These are phyloP conservation scores for Tylopilus balloui DNA, from an alignment of 768 basidiomycete genomes.

Conservation along the genomic window DNA sequence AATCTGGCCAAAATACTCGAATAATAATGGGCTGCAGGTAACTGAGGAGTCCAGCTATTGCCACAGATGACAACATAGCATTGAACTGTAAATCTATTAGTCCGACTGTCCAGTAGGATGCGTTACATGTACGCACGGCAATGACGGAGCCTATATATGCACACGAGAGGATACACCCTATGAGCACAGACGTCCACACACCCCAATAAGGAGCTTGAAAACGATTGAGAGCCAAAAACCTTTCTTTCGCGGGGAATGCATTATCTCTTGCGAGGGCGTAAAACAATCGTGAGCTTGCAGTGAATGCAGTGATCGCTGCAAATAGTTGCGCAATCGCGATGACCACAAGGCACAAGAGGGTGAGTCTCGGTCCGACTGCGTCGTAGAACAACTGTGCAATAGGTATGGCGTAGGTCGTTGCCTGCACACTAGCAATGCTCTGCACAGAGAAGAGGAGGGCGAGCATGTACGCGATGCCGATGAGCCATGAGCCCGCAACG, in stretches of 20 bases:
- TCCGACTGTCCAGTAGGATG: background rate
- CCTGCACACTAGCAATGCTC: constrained; percentile 45
- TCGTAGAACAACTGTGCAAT: constrained; percentile 57
- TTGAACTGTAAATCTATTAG: constrained; percentile 38
- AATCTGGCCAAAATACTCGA: constrained; percentile 52
- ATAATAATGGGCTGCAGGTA: constrained; percentile 57
- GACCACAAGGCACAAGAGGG: constrained; percentile 49
- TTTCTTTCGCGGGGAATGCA: constrained; percentile 43
- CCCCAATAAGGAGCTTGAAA: constrained; percentile 53
- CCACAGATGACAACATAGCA: constrained; percentile 52
- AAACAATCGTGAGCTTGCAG: constrained; percentile 52
- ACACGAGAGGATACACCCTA: constrained; percentile 52
- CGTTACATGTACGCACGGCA: constrained; percentile 37
- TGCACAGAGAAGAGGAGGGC: constrained; percentile 56
- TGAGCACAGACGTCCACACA: constrained; percentile 50
- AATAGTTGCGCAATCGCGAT: constrained; percentile 48
- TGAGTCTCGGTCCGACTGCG: constrained; percentile 44
- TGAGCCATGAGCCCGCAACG: constrained; percentile 53
- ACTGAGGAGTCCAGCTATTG: constrained; percentile 54
- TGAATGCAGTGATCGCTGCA: constrained; percentile 55
- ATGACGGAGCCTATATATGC: constrained; percentile 55
- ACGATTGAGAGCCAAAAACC: constrained; percentile 48
- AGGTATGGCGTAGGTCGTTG: constrained; percentile 51
- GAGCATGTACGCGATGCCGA: constrained; percentile 55
- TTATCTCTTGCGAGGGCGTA: constrained; percentile 55